Evolutionary conservation across 2,329 filamentous ascomycete genomes (phyloP), one percentile per base, ranked within the genome.

Genomic region (Arthrobotrys sphaeroides): DNA sequence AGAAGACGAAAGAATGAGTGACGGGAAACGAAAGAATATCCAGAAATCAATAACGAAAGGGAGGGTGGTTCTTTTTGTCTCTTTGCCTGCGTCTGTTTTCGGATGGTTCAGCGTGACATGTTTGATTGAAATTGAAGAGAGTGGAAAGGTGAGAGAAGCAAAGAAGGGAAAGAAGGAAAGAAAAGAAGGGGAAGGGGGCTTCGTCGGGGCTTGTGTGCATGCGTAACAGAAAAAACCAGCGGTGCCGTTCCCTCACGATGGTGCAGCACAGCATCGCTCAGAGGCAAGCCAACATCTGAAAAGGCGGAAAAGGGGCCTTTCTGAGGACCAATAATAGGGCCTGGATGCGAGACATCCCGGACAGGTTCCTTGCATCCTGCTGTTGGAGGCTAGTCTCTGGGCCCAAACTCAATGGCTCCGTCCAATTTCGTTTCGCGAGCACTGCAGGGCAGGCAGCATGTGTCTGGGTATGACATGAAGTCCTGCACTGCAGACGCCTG

Each of bases 41-140:
- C 59, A 40, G 22, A 64, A 51, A 51, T 66, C 47, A 62, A 28
- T 31, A 67, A 73, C 49, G 22, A 43, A 60, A 69, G 53, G 61
- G 62, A 73, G 66, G 53, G 67, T 57, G 59, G 73, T 65, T 76
- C 59, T 65, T 65, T 60, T 69, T 68, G 51, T 70, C 49, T 59
- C 28, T 60, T 28, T 43, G 57, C 31, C 51, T 26, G 47, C 28
- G 31, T 45, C 43, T 43, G 36, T 62, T 36, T 40, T 38, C 18
- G 53, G 51, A 24, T 67, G 65, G 22, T 77, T 33, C 80, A 78
- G 10, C 62, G 66, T 33, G 78, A 22, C 20, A 81, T 65, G 20
- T 74, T 62, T 65, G 67, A 79, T 0, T 80, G 77, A 55, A 51
- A 64, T 55, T 61, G 57, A 53, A 45, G 55, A 61, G 31, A 72